Evolutionary conservation across 805 yeast genomes (phyloP).

Genomic region (Candida nemodendra): DNA sequence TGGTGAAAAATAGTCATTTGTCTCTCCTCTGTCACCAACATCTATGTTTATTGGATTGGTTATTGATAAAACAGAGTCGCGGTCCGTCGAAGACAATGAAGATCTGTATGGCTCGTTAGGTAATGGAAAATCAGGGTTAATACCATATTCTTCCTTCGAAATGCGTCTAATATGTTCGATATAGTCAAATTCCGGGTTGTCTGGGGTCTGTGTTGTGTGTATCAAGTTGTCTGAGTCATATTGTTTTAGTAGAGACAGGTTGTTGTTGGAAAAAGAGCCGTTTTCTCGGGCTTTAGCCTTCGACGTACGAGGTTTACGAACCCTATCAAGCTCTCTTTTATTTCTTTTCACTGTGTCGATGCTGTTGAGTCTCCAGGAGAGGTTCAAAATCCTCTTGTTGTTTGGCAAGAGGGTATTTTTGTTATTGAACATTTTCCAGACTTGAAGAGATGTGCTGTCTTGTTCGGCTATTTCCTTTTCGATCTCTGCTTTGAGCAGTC

Average conservation of each 20-base stretch:
- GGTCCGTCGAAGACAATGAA: slow-evolving; percentile 12
- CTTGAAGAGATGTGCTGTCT: slow-evolving; percentile 31
- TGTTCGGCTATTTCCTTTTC: slow-evolving; percentile 25
- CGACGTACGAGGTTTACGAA: neutral
- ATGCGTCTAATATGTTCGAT: slow-evolving; percentile 37
- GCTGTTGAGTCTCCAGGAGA: slow-evolving; percentile 37
- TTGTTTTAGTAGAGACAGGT: slow-evolving; percentile 18
- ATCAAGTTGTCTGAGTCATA: slow-evolving; percentile 18
- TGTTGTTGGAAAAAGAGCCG: slow-evolving; percentile 12
- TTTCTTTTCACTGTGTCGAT: slow-evolving; percentile 27
- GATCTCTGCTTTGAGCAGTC: slow-evolving; percentile 29
- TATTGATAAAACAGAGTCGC: slow-evolving; percentile 14
- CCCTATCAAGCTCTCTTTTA: slow-evolving; percentile 3
- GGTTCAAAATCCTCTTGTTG: slow-evolving; percentile 34
- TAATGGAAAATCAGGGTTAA: slow-evolving; percentile 22
- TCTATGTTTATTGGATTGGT: slow-evolving; percentile 29
- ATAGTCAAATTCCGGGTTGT: slow-evolving; percentile 35
- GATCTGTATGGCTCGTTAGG: slow-evolving; percentile 6
- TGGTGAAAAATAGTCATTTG: slow-evolving; percentile 25
- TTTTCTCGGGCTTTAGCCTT: slow-evolving; percentile 2
- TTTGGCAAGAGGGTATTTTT: slow-evolving; percentile 34
- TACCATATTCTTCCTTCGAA: slow-evolving; percentile 35
- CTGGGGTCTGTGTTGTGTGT: slow-evolving; percentile 18
- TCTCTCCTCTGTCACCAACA: slow-evolving; percentile 16
- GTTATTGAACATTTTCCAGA: slow-evolving; percentile 37